Conservation (phyloP, 306 rosid genomes). For the Mucuna pruriens region DNA sequence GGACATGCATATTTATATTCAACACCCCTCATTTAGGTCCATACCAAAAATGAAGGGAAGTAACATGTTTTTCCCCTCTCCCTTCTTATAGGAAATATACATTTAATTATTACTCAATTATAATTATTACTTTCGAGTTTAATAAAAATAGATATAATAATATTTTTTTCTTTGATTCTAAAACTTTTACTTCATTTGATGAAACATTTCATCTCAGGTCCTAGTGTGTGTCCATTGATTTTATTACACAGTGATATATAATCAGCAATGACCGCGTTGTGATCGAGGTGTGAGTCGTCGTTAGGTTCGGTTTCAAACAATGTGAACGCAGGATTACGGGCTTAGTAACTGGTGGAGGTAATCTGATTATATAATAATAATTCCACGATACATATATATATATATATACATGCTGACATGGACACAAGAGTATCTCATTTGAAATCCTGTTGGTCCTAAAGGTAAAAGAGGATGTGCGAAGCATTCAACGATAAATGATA, state of each 20-base stretch:
- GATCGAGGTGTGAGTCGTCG: too few species aligned
- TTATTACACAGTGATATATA: not conserved
- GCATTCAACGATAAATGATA: not conserved
- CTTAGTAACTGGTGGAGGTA: not conserved
- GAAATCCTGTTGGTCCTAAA: not conserved
- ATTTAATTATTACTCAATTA: too few species aligned
- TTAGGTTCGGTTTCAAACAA: not conserved
- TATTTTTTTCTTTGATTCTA: not conserved
- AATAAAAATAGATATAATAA: too few species aligned
- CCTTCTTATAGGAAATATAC: too few species aligned
- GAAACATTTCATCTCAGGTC: not conserved
- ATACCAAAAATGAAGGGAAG: too few species aligned
- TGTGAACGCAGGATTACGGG: not conserved
- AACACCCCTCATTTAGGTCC: too few species aligned
- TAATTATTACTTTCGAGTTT: too few species aligned
- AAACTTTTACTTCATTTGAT: not conserved
- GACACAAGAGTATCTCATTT: not conserved
- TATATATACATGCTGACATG: not conserved
- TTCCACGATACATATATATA: not conserved
- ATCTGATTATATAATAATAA: not conserved
- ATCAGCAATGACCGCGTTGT: not conserved
- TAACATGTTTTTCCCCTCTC: too few species aligned
- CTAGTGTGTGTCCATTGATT: not conserved
- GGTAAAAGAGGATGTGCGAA: not conserved
- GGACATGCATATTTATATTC: too few species aligned